These are phyloP conservation scores for Cladochytrium replicatum DNA, from an alignment of 192 early-diverging fungal genomes.

Conservation along the genomic window DNA sequence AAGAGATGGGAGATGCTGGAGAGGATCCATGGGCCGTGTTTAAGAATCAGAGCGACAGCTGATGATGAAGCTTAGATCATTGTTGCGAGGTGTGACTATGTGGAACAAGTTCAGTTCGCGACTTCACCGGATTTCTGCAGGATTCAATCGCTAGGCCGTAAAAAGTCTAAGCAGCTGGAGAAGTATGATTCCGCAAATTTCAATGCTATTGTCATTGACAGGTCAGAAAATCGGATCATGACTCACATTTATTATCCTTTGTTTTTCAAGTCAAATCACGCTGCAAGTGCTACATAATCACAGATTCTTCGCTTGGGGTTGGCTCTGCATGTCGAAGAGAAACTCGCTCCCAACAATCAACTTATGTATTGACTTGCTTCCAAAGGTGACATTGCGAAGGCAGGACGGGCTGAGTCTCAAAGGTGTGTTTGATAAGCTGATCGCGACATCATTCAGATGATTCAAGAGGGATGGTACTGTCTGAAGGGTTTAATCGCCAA, in stretches of 20 bases:
- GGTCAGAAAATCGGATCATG: constrained; percentile 1
- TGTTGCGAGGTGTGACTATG: constrained; percentile 32
- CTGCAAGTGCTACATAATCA: constrained; percentile 63
- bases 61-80: constrained; percentile 57
- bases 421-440: constrained; percentile 67
- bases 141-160: constrained; percentile 61
- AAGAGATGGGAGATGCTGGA: not conserved
- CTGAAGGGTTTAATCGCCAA: not conserved
- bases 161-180: constrained; percentile 32
- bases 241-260: not conserved
- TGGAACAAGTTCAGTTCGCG: constrained; percentile 1
- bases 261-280: constrained; percentile 71
- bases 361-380: not conserved
- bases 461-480: constrained; percentile 61
- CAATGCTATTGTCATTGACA: constrained; percentile 87
- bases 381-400: constrained; percentile 63
- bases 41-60: constrained; percentile 39
- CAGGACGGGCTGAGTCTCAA: constrained; percentile 67
- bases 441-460: constrained; percentile 68
- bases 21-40: constrained; percentile 24
- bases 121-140: constrained; percentile 24
- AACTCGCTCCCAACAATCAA: not conserved
- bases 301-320: constrained; percentile 85
- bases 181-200: constrained; percentile 64
- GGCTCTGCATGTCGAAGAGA: constrained; percentile 33